Base-by-base conservation (phyloP, 139 green algal species). In the Chlorella ohadii region DNA sequence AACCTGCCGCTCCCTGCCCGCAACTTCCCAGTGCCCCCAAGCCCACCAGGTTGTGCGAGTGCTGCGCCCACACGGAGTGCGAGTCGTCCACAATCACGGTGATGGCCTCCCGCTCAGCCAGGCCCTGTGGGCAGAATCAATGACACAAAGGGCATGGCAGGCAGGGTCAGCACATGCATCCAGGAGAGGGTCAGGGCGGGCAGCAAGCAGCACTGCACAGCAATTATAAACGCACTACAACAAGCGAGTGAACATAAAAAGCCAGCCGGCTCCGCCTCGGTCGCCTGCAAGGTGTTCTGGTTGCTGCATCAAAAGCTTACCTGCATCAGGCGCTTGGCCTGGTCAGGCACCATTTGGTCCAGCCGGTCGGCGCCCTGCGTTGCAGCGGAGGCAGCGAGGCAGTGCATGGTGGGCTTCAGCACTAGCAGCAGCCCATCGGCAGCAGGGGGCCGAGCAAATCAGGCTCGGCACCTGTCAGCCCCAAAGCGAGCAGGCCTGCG, bases 61-160 rank as follows among this genome's bases (percentile, higher is more conserved):
- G 93, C n/a, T 87, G 55, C 23, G 94, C 89, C 96, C 96, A 98
- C 79, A 98, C 96, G 23, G 39, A 78, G 76, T 93, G 89, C 4
- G 94, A 98, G 93, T 99, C 96, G 83, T 99, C 96, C 66, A 99
- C 63, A 34, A 99, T 96, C 51, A 98, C 70, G 16, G 95, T 90
- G 57, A 92, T 79, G 16, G 66, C n/a, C n/a, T 85, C 84, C 2
- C 78, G 39, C 39, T 79, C 78, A 31, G 39, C 59, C 70, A 85
- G 59, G 33, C 85, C 85, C 67, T 84, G 66, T 17, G 20, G 55
- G n/a, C n/a, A n/a, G n/a, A n/a, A n/a, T n/a, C n/a, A n/a, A n/a
- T n/a, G n/a, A n/a, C n/a, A n/a, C n/a, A n/a, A n/a, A n/a, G n/a
- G n/a, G n/a, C n/a, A n/a, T n/a, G n/a, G n/a, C n/a, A n/a, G n/a